Base-by-base conservation (phyloP, 331 rosid species). In the Erythrophleum ivorense region DNA sequence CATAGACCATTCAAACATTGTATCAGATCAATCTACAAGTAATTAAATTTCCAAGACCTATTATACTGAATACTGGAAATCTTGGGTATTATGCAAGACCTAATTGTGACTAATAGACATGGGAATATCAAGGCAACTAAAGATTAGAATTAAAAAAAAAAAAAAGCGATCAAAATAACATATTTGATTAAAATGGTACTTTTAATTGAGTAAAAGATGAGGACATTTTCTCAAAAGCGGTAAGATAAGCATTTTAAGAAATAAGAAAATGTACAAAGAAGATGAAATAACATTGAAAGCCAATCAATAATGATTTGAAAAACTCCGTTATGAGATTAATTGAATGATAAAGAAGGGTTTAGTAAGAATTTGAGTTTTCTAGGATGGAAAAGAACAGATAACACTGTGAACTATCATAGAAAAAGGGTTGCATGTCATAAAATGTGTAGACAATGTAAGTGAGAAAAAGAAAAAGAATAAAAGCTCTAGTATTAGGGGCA, bases 201-300 rank as follows among this genome's bases (percentile, higher is more conserved):
- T 49, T 31, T 62, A 80, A 18, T 50, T 15, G 10, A 49, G 73
- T 36, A 53, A 63, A 43, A 58, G 16, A 70, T 31, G 21, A 46
- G 41, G 38, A 53, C 69, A 52, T 9, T 54, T 75, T 74, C 76
- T 57, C 31, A 58, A 33, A 58, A 82, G 40, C 34, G 59, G 59
- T 50, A 73, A 16, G 36, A 38, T 29, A 63, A 80, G 52, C 57
- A 73, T 63, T 16, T 13, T 49, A 38, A 73, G 71, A 18, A 38
- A 4, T 0, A 66, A 1, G 38, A 72, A 62, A 49, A 14, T 21
- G 50, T 24, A 50, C 46, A 62, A 50, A 29, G 36, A 80, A 69
- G 13, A 41, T 54, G 48, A 41, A 36, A 60, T 2, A 69, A 60
- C 29, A 79, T 21, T 31, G 48, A 57, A 46, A 48, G 59, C 31